Conservation (phyloP, 225 moss, liverwort and hornwort species). For the Lunularia cruciata region DNA sequence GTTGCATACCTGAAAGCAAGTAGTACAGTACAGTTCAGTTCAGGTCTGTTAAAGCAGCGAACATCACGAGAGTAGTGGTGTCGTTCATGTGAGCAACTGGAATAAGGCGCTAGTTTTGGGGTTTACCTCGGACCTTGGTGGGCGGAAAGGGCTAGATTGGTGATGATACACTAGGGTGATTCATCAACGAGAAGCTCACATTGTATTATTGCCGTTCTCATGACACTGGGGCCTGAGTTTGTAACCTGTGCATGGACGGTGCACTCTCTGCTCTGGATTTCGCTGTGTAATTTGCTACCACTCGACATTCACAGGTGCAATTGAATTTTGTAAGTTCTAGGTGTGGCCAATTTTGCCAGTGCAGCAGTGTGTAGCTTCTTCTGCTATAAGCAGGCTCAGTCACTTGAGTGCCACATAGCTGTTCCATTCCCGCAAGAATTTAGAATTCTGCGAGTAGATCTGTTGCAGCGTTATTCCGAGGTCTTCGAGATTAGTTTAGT, state of each 20-base stretch:
- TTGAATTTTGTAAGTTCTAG: neutral
- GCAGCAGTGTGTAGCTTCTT: neutral
- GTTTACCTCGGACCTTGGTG: constrained; percentile 19
- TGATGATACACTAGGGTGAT: constrained; percentile 18
- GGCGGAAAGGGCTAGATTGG: constrained; percentile 7
- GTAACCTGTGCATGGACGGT: constrained; percentile 8
- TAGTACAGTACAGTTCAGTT: constrained; percentile 18
- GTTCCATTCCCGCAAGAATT: neutral
- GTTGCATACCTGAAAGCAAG: constrained; percentile 30
- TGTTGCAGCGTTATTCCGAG: neutral
- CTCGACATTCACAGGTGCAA: neutral
- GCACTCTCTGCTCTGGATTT: constrained; percentile 6
- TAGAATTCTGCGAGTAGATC: neutral
- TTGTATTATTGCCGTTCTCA: constrained; percentile 15
- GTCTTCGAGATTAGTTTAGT: neutral
- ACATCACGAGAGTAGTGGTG: constrained; percentile 1
- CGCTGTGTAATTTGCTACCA: neutral
- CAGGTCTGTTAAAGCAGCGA: neutral
- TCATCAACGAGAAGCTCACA: constrained; percentile 17
- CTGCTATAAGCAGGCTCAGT: neutral
- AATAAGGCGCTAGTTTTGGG: constrained; percentile 21
- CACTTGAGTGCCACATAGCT: neutral
- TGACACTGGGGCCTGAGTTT: constrained; percentile 14
- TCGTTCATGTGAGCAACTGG: constrained; percentile 29
- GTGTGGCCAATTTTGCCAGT: neutral